Evolutionary conservation across 1,284 basidiomycete genomes (phyloP), one percentile per base, ranked within the genome.

Genomic region (Grifola frondosa): DNA sequence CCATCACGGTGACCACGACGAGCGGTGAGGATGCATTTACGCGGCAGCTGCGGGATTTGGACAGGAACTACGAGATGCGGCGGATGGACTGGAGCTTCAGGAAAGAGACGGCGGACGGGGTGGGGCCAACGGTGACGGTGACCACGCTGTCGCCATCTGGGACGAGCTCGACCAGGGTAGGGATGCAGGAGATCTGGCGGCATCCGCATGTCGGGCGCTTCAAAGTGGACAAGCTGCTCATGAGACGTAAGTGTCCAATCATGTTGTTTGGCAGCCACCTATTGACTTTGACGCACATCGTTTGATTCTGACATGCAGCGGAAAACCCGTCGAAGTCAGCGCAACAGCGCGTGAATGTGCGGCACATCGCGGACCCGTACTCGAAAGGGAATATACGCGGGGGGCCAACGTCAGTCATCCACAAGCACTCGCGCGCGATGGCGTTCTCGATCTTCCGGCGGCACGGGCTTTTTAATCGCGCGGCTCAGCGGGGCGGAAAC

Each of bases 401-500:
- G 31, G 82, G 83, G 1, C 86, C 86, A 1, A 69, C 72, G 25
- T 73, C 78, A 17, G 80, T 84, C 43, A 77, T 90, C 30, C 87
- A 90, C 61, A 86, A 86, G 50, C 87, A 90, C 57, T 88, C 87
- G 2, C 79, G 81, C 43, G 83, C 83, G 4, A 63, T 77, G 22
- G 87, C 84, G 1, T 89, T 88, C 62, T 86, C 84, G 1, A 77
- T 90, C 44, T 83, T 83, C 61, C 77, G 85, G 35, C 75, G 76
- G 35, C 80, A 84, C 59, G 68, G 65, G 25, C 56, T 75, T 6
- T 65, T 68, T 53, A 48, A 51, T 28, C 53, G 53, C 6, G 41
- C 54, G 11, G 40, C 42, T 1, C 43, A 51, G 30, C 48, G 44
- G 22, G 50, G 50, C 7, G 45, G 42, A 28, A 50, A 50, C 6